Conservation (phyloP, 2,329 filamentous ascomycete genomes). For the Aureobasidium sp. region DNA sequence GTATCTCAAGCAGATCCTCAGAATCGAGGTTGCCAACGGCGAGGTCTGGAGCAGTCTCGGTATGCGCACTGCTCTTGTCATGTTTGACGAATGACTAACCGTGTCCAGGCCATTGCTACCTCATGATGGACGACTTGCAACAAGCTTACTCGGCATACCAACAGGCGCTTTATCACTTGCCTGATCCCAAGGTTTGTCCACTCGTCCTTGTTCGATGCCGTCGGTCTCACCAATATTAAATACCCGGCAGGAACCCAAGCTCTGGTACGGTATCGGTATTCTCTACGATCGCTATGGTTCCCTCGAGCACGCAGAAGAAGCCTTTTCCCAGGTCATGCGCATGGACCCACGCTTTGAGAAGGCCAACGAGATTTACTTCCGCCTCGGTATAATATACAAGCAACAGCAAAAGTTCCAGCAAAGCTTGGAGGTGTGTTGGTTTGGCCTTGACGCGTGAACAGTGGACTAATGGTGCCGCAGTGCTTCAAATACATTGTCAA, state of each 20-base stretch:
- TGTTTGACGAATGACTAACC: neutral
- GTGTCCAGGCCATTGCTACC: slow-evolving; percentile 77
- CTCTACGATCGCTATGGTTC: slow-evolving; percentile 95
- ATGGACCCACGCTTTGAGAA: slow-evolving; percentile 98
- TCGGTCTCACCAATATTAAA: slow-evolving; percentile 14
- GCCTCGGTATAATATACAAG: slow-evolving; percentile 98
- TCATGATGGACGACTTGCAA: slow-evolving; percentile 98
- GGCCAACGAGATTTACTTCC: slow-evolving; percentile 98
- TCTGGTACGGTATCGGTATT: slow-evolving; percentile 99
- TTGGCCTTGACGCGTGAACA: slow-evolving; percentile 11
- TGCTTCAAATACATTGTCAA: slow-evolving; percentile 98
- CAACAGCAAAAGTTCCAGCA: slow-evolving; percentile 90
- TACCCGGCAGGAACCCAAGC: slow-evolving; percentile 70
- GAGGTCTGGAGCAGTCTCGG: slow-evolving; percentile 95
- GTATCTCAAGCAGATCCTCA: slow-evolving; percentile 83
- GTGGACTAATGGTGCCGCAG: slow-evolving; percentile 41
- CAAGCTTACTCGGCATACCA: slow-evolving; percentile 97
- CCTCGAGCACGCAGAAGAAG: slow-evolving; percentile 93
- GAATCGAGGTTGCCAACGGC: slow-evolving; percentile 81
- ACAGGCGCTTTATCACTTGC: slow-evolving; percentile 84
- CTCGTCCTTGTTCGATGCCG: neutral
- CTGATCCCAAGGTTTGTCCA: slow-evolving; percentile 74
- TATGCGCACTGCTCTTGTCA: slow-evolving; percentile 37
- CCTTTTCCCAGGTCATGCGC: slow-evolving; percentile 97
- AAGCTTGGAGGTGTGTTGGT: slow-evolving; percentile 69